Evolutionary conservation across 148 eudicot species (phyloP), one percentile per base, ranked within the genome.

Genomic region (Diospyros lotus): DNA sequence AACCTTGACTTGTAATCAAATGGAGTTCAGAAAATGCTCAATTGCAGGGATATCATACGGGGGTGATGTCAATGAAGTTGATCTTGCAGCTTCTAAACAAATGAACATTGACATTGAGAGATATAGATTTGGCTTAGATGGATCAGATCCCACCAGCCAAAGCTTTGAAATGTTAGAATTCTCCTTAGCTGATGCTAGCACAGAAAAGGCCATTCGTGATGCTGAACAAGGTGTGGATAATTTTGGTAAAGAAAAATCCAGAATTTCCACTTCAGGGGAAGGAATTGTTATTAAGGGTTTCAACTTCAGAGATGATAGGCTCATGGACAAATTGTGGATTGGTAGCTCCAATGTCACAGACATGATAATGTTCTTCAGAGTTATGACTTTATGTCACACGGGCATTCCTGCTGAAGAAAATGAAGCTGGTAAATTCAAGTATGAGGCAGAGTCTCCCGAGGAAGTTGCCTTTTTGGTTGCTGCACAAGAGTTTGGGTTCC

Each of bases 21-120:
- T 91, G 96, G 96, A 91, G 59, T 91, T 91, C 72, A 84, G 89
- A 58, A 89, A 87, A 78, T 91, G 96, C 82, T 89, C 93, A 13
- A 73, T 91, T 9, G 93, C 86, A n/a, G 96, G 96, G 3, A 78
- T 66, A 9, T 77, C 87, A 28, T 91, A 91, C 76, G 96, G 96
- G 0, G 67, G 62, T 66, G 83, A 84, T 52, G 78, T 84, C 53
- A 85, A 87, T 11, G 87, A 86, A 65, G 94, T 90, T 58, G 94
- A 90, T 69, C 70, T 78, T 58, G 87, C 83, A 64, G 87, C 84
- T 68, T 81, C 84, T 2, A 73, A 71, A 51, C 54, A 80, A 41
- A 76, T 84, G 82, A 78, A 81, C 15, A 59, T 75, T 67, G 80
- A 81, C 28, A 70, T 64, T n/a, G 87, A 81, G 75, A 76, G 76